Conservation (phyloP, 139 green algal species). For the Auxenochlorella pyrenoidosa region DNA sequence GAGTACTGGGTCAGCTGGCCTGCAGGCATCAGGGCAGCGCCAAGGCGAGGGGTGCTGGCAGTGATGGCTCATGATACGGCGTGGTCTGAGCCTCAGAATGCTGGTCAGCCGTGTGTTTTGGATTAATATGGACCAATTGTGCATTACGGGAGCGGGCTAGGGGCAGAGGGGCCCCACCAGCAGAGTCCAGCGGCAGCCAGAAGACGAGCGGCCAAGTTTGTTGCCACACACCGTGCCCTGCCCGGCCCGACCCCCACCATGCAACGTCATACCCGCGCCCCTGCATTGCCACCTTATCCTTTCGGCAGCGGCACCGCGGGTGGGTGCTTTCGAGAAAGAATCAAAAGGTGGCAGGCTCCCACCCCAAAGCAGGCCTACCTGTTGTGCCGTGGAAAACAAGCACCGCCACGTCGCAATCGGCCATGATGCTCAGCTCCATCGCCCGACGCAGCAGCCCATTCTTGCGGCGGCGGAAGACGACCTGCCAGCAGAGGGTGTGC, state of each 20-base stretch:
- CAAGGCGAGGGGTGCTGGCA: not conserved
- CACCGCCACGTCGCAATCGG: slow-evolving; percentile 83
- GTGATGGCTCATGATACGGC: too few relatives aligned
- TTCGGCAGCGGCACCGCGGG: not conserved
- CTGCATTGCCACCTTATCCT: not conserved
- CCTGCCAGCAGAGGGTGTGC: slow-evolving; percentile 12
- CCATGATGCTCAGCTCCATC: slow-evolving; percentile 87
- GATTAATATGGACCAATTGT: too few relatives aligned
- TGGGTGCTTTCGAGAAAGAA: too few relatives aligned
- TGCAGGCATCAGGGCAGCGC: slow-evolving; percentile 32
- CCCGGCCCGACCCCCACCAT: not conserved
- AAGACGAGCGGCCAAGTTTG: not conserved
- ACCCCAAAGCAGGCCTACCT: not conserved
- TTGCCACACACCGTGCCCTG: not conserved
- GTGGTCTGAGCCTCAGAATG: not conserved
- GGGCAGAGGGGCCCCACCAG: not conserved
- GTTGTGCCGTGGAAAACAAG: slow-evolving; percentile 67
- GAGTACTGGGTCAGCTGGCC: slow-evolving; percentile 77
- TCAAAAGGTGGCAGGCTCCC: not conserved
- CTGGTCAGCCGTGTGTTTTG: too few relatives aligned
- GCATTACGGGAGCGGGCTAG: too few relatives aligned
- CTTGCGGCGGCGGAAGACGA: slow-evolving; percentile 74
- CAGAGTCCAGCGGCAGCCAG: not conserved
- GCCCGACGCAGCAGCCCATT: slow-evolving; percentile 84
- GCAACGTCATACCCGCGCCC: not conserved